phyloP scores from a whole-genome alignment of 73 alveolate species.

The Urostyla sp. region DNA sequence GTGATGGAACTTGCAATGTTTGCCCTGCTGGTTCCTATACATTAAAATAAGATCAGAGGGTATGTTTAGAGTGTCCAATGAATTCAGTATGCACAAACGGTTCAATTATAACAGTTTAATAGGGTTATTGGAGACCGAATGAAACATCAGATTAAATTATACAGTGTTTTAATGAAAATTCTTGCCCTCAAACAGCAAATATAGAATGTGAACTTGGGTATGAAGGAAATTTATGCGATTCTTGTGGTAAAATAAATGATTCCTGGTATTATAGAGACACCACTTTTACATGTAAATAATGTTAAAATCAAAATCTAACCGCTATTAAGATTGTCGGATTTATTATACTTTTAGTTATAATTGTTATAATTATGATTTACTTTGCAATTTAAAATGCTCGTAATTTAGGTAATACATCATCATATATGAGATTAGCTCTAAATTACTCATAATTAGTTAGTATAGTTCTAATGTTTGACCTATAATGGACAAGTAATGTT shows the following conservation, averaged over 20 bases:
- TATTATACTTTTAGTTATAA: neutral
- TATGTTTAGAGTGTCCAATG: slow-evolving; percentile 54
- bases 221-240: slow-evolving; percentile 69
- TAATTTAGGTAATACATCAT: slow-evolving; percentile 34
- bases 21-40: slow-evolving; percentile 63
- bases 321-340: slow-evolving; percentile 18
- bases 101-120: neutral
- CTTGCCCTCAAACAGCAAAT: slow-evolving; percentile 59
- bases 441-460: slow-evolving; percentile 69
- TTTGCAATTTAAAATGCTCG: slow-evolving; percentile 50
- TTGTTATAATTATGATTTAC: slow-evolving; percentile 22
- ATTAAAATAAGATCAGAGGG: slow-evolving; percentile 8
- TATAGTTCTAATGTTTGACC: slow-evolving; percentile 41
- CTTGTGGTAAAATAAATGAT: slow-evolving; percentile 48
- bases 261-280: slow-evolving; percentile 44
- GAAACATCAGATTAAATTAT: slow-evolving; percentile 17
- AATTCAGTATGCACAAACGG: slow-evolving; percentile 60
- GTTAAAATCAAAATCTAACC: neutral
- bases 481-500: slow-evolving; percentile 46
- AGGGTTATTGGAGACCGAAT: slow-evolving; percentile 64
- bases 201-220: slow-evolving; percentile 63
- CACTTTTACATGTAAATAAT: slow-evolving; percentile 7
- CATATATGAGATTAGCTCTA: slow-evolving; percentile 66
- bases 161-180: slow-evolving; percentile 13
- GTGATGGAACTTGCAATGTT: slow-evolving; percentile 44